Base-by-base conservation (phyloP, 345 rosid genomes). In the Balakata baccata region DNA sequence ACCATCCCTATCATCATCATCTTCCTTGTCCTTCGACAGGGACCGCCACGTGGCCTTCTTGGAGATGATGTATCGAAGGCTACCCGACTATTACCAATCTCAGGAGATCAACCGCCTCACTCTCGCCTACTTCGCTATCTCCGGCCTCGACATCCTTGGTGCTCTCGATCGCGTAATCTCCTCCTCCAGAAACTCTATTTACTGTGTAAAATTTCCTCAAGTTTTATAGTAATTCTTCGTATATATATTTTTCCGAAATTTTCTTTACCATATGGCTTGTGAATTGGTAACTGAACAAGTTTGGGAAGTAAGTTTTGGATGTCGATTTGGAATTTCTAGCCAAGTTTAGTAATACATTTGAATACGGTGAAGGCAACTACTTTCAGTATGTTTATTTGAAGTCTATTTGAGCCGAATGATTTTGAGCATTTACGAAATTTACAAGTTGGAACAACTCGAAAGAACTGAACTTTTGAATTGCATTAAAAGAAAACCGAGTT, bases 71-170 rank as follows among this genome's bases (percentile, higher is more conserved):
- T 91, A 89, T 80, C 82, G 85, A 76, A 39, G 89, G 86, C 69
- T 95, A 66, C 94, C 98, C 0, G 17, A 71, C 62, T 81, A 87
- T 54, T 89, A 88, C 52, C 97, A 95, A 82, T 71, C 87, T 0
- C 97, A 91, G 81, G 99, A 95, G 90, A 87, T 87, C 89, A 92
- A 89, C 77, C 97, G 82, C 63, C 86, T 95, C 69, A 89, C 98
- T 5, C 96, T 95, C 56, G 94, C 97, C 61, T 86, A 89, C 78
- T 92, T 92, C 79, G 85, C 78, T 57, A 82, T 95, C 85, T 95
- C 94, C 43, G 94, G 96, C 46, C 97, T 95, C 77, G 89, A 84
- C 80, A 81, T 91, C 59, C 87, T 91, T 71, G 75, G 84, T 70
- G 85, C 99, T 74, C 85, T 76, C 64, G 89, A 89, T 61, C 86